phyloP scores from a whole-genome alignment of 768 basidiomycete genomes.

The Suillus variegatus region DNA sequence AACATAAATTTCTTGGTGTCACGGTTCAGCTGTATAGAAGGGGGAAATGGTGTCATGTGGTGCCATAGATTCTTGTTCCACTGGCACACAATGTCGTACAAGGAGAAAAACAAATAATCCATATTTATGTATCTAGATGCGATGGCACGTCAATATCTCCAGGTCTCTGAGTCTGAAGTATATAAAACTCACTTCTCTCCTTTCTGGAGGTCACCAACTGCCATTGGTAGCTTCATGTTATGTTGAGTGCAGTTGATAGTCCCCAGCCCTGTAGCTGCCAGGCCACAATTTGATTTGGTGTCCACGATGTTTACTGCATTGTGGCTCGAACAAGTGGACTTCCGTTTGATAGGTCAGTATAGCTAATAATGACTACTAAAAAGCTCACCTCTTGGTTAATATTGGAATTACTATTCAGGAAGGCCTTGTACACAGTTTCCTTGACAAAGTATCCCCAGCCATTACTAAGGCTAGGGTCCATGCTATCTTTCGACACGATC shows the following conservation, averaged over 20 bases:
- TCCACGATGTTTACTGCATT: background rate
- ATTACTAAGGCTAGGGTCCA: conserved; percentile 24
- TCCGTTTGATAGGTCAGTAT: conserved; percentile 5
- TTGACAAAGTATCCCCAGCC: conserved; percentile 31
- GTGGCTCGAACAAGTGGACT: conserved; percentile 16
- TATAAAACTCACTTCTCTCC: conserved; percentile 14
- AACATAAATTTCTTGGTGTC: conserved; percentile 5
- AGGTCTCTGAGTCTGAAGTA: background rate
- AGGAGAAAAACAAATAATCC: too few relatives aligned
- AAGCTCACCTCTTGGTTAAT: conserved; percentile 1
- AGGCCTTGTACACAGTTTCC: conserved; percentile 17
- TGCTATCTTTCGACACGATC: conserved; percentile 11
- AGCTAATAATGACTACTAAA: background rate
- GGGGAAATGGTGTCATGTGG: background rate
- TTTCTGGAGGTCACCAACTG: conserved; percentile 19
- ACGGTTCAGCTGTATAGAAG: background rate
- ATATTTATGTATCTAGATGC: conserved; percentile 19
- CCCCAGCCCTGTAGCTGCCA: background rate
- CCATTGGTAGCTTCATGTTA: conserved; percentile 15
- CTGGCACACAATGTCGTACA: too few relatives aligned
- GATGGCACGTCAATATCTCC: too few relatives aligned
- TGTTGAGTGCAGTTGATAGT: conserved; percentile 15
- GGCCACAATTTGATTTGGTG: background rate
- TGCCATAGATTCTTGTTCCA: conserved; percentile 3
- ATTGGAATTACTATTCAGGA: conserved; percentile 12